Evolutionary conservation across 352 stramenopile genomes (phyloP).

Genomic region (Phytophthora citricola): DNA sequence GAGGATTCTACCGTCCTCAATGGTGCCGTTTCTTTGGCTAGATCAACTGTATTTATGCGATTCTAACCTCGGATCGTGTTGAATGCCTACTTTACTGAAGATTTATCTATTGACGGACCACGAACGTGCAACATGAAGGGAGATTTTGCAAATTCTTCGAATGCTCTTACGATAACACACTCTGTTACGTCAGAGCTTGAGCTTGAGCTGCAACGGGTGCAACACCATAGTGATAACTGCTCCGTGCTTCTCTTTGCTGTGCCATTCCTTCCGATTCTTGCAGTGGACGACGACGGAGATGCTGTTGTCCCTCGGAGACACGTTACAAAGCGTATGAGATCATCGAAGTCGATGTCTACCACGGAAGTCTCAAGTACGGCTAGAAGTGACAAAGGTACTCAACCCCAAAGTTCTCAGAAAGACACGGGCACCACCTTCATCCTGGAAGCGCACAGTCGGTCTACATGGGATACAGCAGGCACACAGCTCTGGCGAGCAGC

Average conservation of each 20-base stretch:
- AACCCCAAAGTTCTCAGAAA: not conserved
- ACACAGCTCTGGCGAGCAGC: constrained; percentile 65
- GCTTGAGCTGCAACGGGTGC: constrained; percentile 20
- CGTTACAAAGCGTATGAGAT: constrained; percentile 17
- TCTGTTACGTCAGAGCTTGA: constrained; percentile 34
- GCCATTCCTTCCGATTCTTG: constrained; percentile 6
- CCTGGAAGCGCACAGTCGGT: constrained; percentile 27
- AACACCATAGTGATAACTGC: not conserved
- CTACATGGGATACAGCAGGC: constrained; percentile 43
- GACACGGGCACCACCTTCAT: constrained; percentile 20
- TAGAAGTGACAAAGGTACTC: not conserved
- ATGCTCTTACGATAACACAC: constrained; percentile 1
- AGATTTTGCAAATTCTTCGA: not conserved
- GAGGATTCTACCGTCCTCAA: constrained; percentile 2
- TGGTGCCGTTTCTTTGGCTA: constrained; percentile 3
- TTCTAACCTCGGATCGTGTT: constrained; percentile 8
- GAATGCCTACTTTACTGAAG: constrained; percentile 8
- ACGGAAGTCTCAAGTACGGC: too few relatives aligned
- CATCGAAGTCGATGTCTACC: too few relatives aligned
- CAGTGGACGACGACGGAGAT: constrained; percentile 35
- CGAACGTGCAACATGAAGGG: not conserved
- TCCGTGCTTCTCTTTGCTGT: constrained; percentile 7
- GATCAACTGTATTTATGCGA: not conserved
- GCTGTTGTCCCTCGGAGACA: constrained; percentile 31
- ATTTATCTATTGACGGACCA: not conserved